phyloP scores from a whole-genome alignment of 176 grass and related monocot species.

The Chloris gayana region DNA sequence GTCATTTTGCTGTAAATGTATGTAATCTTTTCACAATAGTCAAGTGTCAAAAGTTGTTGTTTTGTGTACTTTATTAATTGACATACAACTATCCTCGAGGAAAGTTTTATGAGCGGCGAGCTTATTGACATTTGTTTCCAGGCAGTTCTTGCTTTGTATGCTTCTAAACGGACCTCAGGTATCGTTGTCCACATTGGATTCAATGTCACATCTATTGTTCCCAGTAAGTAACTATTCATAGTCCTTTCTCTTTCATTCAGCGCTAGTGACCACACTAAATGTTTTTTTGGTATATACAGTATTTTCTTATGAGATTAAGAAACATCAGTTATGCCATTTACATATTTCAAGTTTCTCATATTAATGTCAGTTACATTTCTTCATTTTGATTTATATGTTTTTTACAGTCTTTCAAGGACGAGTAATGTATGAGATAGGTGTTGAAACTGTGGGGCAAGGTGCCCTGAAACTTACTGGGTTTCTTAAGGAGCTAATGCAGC shows the following conservation, averaged over 20 bases:
- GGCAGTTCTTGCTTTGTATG: slow-evolving; percentile 92
- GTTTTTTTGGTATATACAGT: slow-evolving; percentile 14
- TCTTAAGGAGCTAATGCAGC: slow-evolving; percentile 90
- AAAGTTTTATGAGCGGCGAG: background rate
- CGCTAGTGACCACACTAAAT: background rate
- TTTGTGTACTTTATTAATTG: background rate
- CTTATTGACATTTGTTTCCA: slow-evolving; percentile 43
- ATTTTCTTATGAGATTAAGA: background rate
- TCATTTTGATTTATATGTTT: slow-evolving; percentile 42
- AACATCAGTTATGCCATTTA: background rate
- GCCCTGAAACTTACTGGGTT: slow-evolving; percentile 91
- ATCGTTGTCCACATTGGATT: slow-evolving; percentile 98
- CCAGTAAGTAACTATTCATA: slow-evolving; percentile 60
- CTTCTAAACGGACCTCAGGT: slow-evolving; percentile 78
- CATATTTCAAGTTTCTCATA: background rate
- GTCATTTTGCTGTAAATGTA: background rate
- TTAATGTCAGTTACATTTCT: background rate
- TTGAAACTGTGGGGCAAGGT: slow-evolving; percentile 85
- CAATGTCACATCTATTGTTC: slow-evolving; percentile 78
- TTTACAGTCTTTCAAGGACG: slow-evolving; percentile 77
- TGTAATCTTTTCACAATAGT: background rate
- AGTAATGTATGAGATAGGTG: slow-evolving; percentile 81
- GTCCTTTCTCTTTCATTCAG: background rate
- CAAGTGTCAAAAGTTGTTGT: background rate
- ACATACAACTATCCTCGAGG: background rate